Conservation (phyloP, 306 rosid species). For the Rosa persica region DNA sequence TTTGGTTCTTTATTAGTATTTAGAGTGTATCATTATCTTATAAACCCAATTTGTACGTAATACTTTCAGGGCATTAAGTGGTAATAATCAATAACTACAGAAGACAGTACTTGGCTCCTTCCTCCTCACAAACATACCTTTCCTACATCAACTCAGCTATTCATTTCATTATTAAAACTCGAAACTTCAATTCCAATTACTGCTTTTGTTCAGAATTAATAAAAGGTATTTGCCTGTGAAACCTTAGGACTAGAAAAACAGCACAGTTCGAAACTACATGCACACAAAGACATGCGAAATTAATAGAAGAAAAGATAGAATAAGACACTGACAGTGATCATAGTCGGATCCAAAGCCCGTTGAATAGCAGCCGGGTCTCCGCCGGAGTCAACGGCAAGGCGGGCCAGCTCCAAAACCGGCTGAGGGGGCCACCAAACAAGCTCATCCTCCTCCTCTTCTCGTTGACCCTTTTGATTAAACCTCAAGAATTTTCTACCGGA, state of each 20-base stretch:
- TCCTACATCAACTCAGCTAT: not conserved
- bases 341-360: conserved; percentile 64
- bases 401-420: conserved; percentile 80
- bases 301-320: not conserved
- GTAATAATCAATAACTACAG: not conserved
- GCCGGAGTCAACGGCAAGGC: conserved; percentile 81
- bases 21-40: not conserved
- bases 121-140: not conserved
- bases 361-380: conserved; percentile 88
- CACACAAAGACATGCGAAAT: not conserved
- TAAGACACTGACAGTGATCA: conserved; percentile 50
- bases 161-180: not conserved
- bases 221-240: not conserved
- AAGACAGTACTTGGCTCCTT: not conserved
- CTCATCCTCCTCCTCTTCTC: conserved; percentile 45
- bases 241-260: not conserved
- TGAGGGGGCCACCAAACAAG: conserved; percentile 85
- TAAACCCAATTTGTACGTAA: not conserved
- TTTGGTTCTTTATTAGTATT: not conserved
- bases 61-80: not conserved
- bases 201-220: not conserved
- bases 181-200: not conserved
- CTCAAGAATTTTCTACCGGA: conserved; percentile 37
- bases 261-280: not conserved
- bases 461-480: conserved; percentile 14